Evolutionary conservation across 345 rosid genomes (phyloP), one percentile per base, ranked within the genome.

Genomic region (Arabis alpina): DNA sequence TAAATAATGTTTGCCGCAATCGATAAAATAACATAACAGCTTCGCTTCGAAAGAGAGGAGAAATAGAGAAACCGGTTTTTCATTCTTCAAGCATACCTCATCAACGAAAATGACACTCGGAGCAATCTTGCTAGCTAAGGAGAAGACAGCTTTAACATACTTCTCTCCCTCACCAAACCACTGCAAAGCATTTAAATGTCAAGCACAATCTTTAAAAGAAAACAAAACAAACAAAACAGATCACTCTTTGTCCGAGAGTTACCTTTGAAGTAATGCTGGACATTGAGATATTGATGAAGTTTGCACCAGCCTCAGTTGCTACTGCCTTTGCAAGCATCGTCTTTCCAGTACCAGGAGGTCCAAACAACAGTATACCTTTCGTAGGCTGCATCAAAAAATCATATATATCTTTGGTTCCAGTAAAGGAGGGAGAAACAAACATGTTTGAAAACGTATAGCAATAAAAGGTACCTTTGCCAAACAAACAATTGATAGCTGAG

Each of bases 141-240:
- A 95, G 80, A 95, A 95, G 41, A 95, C 98, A 12, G 98, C 98
- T 82, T 92, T 95, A 36, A 95, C 98, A 71, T 92, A 95, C 81
- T 95, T 95, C 79, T 95, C 99, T 43, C 98, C 99, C 84, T 95
- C 98, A 69, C 99, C 99, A 84, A 95, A 95, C 99, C 98, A 95
- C 99, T 95, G 91, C 84, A 89, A 58, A 54, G 42, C 53, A 67
- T 44, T 36, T 62, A 49, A 19, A 73, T 37, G n/a, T 61, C 45
- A 75, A 49, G 5, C 12, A 48, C 40, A 54, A 48, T 32, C 34
- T 39, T 32, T 32, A 9, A 53, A 15, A 57, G 14, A 39, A 44
- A 42, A 19, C 36, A 52, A 9, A 51, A 24, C 32, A 15, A 28
- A 48, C 27, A 16, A 41, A 53, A 30, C 12, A 5, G 24, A 61